Conservation (phyloP, 2,329 filamentous ascomycete genomes). For the Diaporthe sp. region DNA sequence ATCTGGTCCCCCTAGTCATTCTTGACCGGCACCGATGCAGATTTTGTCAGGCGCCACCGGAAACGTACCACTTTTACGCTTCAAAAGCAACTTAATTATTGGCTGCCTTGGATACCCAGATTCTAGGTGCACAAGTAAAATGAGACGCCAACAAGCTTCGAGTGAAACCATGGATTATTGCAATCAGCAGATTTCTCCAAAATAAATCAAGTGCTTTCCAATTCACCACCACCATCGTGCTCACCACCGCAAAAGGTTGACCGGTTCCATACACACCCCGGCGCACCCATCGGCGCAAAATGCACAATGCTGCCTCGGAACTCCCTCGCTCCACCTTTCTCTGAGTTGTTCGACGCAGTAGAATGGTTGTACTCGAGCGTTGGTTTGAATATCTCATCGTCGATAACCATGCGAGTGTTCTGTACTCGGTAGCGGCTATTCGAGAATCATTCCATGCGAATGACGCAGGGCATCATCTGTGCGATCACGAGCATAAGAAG, state of each 20-base stretch:
- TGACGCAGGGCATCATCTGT: not conserved
- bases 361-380: not conserved
- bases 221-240: not conserved
- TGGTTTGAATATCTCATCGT: no score
- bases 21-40: no score
- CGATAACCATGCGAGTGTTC: not conserved
- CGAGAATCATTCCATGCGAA: not conserved
- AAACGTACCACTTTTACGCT: no score
- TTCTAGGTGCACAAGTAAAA: not conserved
- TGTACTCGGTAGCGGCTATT: no score
- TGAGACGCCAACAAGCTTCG: not conserved
- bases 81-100: not conserved
- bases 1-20: no score
- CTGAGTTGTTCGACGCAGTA: not conserved
- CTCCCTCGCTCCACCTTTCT: no score
- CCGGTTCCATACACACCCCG: not conserved
- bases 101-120: not conserved
- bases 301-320: not conserved
- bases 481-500: not conserved
- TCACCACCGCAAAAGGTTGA: not conserved
- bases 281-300: not conserved
- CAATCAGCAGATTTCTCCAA: not conserved
- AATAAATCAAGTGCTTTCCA: not conserved
- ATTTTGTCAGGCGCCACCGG: not conserved
- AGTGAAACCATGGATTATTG: not conserved